These are phyloP conservation scores for Nematocida parisii DNA, from an alignment of 371 early-diverging fungal species.

Conservation along the genomic window DNA sequence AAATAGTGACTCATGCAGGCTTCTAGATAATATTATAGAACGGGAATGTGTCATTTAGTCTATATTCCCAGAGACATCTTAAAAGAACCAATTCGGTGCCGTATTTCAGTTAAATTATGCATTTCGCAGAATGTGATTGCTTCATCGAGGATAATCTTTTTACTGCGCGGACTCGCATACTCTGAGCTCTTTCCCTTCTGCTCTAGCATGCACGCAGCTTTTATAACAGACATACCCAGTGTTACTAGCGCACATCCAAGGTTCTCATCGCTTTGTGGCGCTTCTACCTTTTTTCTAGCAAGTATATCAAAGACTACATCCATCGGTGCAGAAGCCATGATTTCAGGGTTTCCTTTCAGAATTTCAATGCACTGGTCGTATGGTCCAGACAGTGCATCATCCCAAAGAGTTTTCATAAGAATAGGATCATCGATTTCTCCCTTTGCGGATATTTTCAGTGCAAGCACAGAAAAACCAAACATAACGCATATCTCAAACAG, in stretches of 20 bases:
- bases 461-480: constrained; percentile 54
- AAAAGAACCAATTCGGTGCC: constrained; percentile 9
- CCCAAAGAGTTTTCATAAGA: constrained; percentile 39
- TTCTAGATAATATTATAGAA: too few species aligned
- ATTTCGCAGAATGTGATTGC: constrained; percentile 40
- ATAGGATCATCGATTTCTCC: constrained; percentile 32
- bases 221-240: constrained; percentile 29
- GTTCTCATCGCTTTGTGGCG: constrained; percentile 19
- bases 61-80: constrained; percentile 42
- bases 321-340: background rate
- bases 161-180: constrained; percentile 23
- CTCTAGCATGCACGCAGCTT: constrained; percentile 34
- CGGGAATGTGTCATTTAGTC: background rate
- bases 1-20: too few species aligned
- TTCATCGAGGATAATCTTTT: constrained; percentile 32
- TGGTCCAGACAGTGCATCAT: constrained; percentile 44
- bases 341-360: constrained; percentile 31
- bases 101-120: constrained; percentile 18
- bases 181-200: constrained; percentile 39
- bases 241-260: constrained; percentile 21
- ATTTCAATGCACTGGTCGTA: constrained; percentile 16
- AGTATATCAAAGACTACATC: constrained; percentile 46
- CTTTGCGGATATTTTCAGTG: constrained; percentile 24
- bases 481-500: constrained; percentile 57
- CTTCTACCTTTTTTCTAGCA: constrained; percentile 23